phyloP scores from a whole-genome alignment of 306 rosid genomes.

The Citrullus colocynthis region DNA sequence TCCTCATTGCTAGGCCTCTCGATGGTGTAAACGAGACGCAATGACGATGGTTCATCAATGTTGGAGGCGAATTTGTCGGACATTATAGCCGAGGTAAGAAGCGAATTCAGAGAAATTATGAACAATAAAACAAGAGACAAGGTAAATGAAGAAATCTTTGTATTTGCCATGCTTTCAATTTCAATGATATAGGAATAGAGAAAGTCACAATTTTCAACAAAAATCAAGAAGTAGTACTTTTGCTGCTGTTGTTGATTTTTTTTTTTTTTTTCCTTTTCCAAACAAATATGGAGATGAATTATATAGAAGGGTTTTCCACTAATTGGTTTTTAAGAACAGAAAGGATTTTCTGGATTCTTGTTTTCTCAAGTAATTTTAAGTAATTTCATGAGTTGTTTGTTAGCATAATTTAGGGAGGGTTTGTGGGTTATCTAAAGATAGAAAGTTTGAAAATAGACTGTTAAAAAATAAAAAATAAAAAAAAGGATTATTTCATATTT shows the following conservation, averaged over 20 bases:
- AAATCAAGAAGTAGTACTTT: neutral
- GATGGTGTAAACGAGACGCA: constrained; percentile 63
- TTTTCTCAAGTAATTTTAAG: no score
- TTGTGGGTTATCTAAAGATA: no score
- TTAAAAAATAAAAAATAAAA: no score
- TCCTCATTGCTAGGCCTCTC: constrained; percentile 52
- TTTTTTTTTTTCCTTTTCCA: no score
- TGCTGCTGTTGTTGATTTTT: no score
- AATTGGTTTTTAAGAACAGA: neutral
- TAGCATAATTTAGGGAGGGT: no score
- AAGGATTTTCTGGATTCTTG: neutral
- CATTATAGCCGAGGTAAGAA: constrained; percentile 7
- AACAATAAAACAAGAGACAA: neutral
- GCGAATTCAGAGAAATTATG: neutral
- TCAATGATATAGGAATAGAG: neutral
- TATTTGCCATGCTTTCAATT: neutral
- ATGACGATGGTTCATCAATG: constrained; percentile 25
- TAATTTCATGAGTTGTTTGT: no score
- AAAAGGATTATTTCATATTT: no score
- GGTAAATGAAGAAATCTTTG: neutral
- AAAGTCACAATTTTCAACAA: neutral
- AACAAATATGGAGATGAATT: no score
- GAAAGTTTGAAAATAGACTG: no score
- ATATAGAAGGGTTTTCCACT: neutral
- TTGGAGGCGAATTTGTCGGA: constrained; percentile 28